phyloP scores from a whole-genome alignment of 495 filamentous ascomycete species.

The Lasiosphaeria miniovina region DNA sequence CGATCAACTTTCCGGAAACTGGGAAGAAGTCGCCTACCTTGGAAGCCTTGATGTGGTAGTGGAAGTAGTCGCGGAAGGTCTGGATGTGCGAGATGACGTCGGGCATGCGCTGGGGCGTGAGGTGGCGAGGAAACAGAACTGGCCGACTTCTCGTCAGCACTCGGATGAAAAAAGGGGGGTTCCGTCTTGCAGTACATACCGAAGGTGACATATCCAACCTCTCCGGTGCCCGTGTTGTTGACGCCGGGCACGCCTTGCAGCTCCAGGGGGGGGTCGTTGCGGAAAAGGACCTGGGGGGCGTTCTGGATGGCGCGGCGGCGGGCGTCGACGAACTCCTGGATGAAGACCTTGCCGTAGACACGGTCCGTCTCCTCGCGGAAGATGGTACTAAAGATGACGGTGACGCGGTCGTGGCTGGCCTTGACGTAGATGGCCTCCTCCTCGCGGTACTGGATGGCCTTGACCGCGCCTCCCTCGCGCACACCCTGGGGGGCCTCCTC shows the following conservation, averaged over 20 bases:
- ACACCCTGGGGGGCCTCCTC: slow-evolving; percentile 90
- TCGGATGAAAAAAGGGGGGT: neutral
- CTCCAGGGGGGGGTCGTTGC: slow-evolving; percentile 91
- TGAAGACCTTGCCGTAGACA: slow-evolving; percentile 95
- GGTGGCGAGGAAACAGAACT: slow-evolving; percentile 95
- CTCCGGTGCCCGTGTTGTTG: slow-evolving; percentile 64
- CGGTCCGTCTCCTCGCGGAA: slow-evolving; percentile 97
- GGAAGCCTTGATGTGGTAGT: slow-evolving; percentile 99
- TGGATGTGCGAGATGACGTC: slow-evolving; percentile 98
- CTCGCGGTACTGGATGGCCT: slow-evolving; percentile 95
- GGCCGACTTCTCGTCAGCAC: slow-evolving; percentile 18
- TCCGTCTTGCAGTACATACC: slow-evolving; percentile 50
- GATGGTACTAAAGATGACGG: slow-evolving; percentile 97
- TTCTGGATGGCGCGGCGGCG: slow-evolving; percentile 93
- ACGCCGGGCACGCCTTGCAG: slow-evolving; percentile 82
- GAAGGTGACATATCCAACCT: slow-evolving; percentile 97
- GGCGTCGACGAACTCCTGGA: slow-evolving; percentile 93
- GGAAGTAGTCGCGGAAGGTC: slow-evolving; percentile 99
- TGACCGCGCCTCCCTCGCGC: slow-evolving; percentile 83
- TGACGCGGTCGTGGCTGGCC: slow-evolving; percentile 92
- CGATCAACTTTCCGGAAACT: neutral
- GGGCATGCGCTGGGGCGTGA: slow-evolving; percentile 82
- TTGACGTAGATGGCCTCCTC: slow-evolving; percentile 99
- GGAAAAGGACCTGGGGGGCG: slow-evolving; percentile 95
- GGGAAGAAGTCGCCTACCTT: slow-evolving; percentile 35